phyloP scores from a whole-genome alignment of 2,329 filamentous ascomycete species.

The Sclerotinia nivalis region DNA sequence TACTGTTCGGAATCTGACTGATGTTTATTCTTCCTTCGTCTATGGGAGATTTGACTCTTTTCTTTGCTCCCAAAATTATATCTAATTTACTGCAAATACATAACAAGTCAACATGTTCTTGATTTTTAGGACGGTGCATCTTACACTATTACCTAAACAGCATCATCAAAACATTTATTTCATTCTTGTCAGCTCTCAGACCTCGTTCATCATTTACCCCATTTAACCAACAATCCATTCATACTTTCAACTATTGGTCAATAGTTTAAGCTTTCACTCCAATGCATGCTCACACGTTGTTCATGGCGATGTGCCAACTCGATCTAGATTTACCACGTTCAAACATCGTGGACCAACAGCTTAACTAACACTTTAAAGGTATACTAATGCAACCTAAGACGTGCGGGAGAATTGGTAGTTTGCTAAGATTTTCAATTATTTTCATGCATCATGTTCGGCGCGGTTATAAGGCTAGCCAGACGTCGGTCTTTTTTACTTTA shows the following conservation, averaged over 20 bases:
- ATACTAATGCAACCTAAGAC: background rate
- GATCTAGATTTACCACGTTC: conserved; percentile 25
- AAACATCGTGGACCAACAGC: conserved; percentile 16
- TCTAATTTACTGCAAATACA: too few species aligned
- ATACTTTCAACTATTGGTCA: conserved; percentile 14
- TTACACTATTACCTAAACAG: background rate
- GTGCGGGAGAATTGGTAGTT: background rate
- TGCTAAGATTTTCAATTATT: conserved; percentile 5
- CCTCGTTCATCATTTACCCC: conserved; percentile 5
- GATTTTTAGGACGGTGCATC: background rate
- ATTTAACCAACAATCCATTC: background rate
- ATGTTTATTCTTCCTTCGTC: background rate
- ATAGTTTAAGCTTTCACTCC: conserved; percentile 3
- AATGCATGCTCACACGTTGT: conserved; percentile 17
- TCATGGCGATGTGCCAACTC: background rate
- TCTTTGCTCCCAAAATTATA: background rate
- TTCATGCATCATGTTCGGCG: background rate
- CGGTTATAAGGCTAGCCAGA: background rate
- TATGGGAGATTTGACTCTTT: background rate
- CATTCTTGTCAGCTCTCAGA: background rate
- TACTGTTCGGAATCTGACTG: conserved; percentile 1
- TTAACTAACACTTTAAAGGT: background rate
- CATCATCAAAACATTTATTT: background rate
- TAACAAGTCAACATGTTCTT: too few species aligned
- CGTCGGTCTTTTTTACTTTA: background rate